phyloP scores from a whole-genome alignment of 116 monocot species.

The Cymodocea nodosa region DNA sequence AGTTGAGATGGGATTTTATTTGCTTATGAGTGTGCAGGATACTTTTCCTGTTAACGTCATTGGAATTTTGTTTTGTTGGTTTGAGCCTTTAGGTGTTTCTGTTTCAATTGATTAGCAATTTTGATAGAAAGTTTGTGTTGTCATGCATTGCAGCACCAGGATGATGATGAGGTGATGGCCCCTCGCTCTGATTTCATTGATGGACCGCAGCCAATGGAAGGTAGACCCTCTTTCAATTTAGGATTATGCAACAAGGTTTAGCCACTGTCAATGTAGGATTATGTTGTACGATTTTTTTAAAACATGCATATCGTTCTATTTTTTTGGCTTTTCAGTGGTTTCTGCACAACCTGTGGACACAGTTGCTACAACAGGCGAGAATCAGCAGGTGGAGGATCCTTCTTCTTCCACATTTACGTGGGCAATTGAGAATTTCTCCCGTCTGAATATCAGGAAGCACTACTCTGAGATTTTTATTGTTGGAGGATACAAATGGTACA shows the following conservation, averaged over 20 bases:
- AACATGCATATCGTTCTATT: neutral
- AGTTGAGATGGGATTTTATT: neutral
- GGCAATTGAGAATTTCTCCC: slow-evolving; percentile 53
- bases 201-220: slow-evolving; percentile 59
- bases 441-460: slow-evolving; percentile 41
- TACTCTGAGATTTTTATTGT: slow-evolving; percentile 52
- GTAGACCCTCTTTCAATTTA: slow-evolving; percentile 9
- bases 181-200: slow-evolving; percentile 38
- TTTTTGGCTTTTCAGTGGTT: neutral
- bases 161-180: slow-evolving; percentile 61
- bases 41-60: neutral
- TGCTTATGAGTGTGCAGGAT: neutral
- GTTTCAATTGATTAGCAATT: neutral
- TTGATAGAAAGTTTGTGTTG: slow-evolving; percentile 4
- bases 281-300: no score
- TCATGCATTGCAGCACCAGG: slow-evolving; percentile 24
- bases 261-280: neutral
- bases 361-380: slow-evolving; percentile 25
- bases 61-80: neutral
- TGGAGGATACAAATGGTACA: slow-evolving; percentile 54
- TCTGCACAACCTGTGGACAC: slow-evolving; percentile 15
- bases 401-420: slow-evolving; percentile 43
- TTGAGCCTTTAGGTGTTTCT: no score
- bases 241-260: neutral
- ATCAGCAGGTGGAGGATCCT: slow-evolving; percentile 49